A percentile compares a stretch with the other conserved stretches of the same genome.
phyloP scores from a whole-genome alignment of 805 yeast species.

The Yarrowia divulgata region DNA sequence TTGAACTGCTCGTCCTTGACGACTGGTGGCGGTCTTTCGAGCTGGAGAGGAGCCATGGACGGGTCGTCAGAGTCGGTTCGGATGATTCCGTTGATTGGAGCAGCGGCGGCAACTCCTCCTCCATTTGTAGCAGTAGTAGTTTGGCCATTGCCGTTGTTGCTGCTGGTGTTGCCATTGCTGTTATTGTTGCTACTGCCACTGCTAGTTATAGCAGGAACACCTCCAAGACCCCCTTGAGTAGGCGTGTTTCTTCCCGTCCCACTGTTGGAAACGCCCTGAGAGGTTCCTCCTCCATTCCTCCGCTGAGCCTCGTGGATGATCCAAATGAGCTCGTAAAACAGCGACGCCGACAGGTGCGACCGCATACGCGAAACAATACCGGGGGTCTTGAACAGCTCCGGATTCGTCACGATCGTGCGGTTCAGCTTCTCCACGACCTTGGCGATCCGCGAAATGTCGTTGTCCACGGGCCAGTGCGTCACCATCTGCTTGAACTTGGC shows the following conservation, averaged over 20 bases:
- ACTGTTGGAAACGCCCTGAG: constrained; percentile 43
- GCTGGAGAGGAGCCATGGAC: constrained; percentile 12
- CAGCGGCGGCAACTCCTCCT: not conserved
- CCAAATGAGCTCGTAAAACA: constrained; percentile 92
- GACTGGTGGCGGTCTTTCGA: not conserved
- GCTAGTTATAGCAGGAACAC: not conserved
- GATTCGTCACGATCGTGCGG: constrained; percentile 84
- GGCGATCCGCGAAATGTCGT: constrained; percentile 90
- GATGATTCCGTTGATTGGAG: not conserved
- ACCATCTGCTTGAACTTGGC: constrained; percentile 84
- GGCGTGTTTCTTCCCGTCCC: constrained; percentile 47
- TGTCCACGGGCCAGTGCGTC: constrained; percentile 90
- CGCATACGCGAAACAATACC: constrained; percentile 87
- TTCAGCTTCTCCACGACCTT: constrained; percentile 88
- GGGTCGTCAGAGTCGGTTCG: not conserved
- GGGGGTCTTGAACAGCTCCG: constrained; percentile 77
- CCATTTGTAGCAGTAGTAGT: not conserved
- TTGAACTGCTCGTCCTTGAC: constrained; percentile 31
- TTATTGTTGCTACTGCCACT: too few species aligned
- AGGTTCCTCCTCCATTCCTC: constrained; percentile 53
- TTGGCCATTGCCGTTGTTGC: not conserved
- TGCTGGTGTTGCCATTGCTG: not conserved
- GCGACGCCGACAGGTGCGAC: constrained; percentile 87
- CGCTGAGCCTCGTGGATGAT: constrained; percentile 93
- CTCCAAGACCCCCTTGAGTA: not conserved